phyloP scores from a whole-genome alignment of 2,329 filamentous ascomycete species.

The Fusarium sp. region DNA sequence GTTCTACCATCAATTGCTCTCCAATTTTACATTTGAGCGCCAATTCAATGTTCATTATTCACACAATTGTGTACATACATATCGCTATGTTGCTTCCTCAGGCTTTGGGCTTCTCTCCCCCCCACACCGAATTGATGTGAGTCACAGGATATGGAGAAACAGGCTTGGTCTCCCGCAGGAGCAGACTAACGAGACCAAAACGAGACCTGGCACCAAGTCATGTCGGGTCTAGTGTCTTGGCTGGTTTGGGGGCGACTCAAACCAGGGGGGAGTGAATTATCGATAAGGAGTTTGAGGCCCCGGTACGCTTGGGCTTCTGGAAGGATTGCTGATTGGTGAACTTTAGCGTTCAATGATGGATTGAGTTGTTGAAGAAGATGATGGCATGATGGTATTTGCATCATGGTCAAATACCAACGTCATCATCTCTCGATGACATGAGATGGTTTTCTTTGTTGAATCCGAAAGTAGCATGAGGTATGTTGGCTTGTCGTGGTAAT shows the following conservation, averaged over 20 bases:
- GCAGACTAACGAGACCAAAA: conserved; percentile 40
- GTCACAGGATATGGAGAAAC: conserved; percentile 45
- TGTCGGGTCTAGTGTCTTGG: conserved; percentile 31
- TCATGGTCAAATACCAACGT: conserved; percentile 39
- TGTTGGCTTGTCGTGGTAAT: conserved; percentile 9
- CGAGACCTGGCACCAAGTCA: conserved; percentile 38
- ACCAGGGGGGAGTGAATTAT: conserved; percentile 35
- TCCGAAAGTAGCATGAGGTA: conserved; percentile 13
- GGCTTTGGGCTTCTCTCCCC: conserved; percentile 16
- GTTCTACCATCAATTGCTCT: background rate
- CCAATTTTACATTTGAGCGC: background rate
- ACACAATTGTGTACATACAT: background rate
- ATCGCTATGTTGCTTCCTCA: conserved; percentile 12
- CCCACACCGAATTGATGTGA: conserved; percentile 42
- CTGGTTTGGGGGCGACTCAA: conserved; percentile 27
- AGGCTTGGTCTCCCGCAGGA: conserved; percentile 38
- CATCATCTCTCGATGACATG: conserved; percentile 31
- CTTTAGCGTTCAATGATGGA: conserved; percentile 14
- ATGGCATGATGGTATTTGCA: conserved; percentile 40
- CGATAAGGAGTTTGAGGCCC: conserved; percentile 37
- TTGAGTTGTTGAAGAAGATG: conserved; percentile 33
- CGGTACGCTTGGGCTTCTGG: conserved; percentile 31
- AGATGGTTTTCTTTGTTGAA: conserved; percentile 13
- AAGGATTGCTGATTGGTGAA: conserved; percentile 36
- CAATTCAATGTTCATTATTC: conserved; percentile 1